These are phyloP conservation scores for Suhomyces tanzawaensis DNA, from an alignment of 805 yeast species.

Conservation along the genomic window DNA sequence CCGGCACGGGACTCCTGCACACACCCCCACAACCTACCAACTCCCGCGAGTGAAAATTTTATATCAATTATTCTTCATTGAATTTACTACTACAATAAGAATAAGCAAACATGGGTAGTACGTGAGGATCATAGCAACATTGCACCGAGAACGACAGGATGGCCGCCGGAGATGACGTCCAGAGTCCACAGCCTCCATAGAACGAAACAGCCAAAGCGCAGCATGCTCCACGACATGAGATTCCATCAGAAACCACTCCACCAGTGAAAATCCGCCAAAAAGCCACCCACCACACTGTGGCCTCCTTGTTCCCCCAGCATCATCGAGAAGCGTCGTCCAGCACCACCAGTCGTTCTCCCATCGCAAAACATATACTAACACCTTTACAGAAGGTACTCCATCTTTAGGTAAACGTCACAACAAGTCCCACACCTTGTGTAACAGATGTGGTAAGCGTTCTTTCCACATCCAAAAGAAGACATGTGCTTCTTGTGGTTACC, in stretches of 20 bases:
- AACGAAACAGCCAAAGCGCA: too few species aligned
- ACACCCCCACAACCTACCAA: slow-evolving; percentile 2
- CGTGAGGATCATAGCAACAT: slow-evolving; percentile 44
- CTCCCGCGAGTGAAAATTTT: slow-evolving; percentile 6
- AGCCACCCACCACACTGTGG: too few species aligned
- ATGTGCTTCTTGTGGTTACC: slow-evolving; percentile 98
- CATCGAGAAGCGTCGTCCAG: too few species aligned
- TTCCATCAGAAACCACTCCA: too few species aligned
- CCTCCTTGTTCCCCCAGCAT: too few species aligned
- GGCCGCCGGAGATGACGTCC: too few species aligned
- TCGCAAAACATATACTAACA: slow-evolving; percentile 24
- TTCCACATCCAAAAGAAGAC: slow-evolving; percentile 99
- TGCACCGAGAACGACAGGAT: too few species aligned
- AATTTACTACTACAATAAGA: slow-evolving; percentile 17
- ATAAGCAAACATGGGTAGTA: slow-evolving; percentile 71
- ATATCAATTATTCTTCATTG: slow-evolving; percentile 8
- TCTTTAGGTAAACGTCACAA: slow-evolving; percentile 99
- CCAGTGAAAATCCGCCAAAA: too few species aligned
- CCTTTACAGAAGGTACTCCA: slow-evolving; percentile 89
- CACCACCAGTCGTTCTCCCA: too few species aligned
- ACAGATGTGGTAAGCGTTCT: slow-evolving; percentile 98
- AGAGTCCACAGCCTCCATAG: too few species aligned
- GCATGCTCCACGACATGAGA: too few species aligned
- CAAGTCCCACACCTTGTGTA: slow-evolving; percentile 99
- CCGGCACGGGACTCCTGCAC: slow-evolving; percentile 6